Evolutionary conservation across 495 filamentous ascomycete genomes (phyloP), one percentile per base, ranked within the genome.

Genomic region (Talaromyces nanjingensis): DNA sequence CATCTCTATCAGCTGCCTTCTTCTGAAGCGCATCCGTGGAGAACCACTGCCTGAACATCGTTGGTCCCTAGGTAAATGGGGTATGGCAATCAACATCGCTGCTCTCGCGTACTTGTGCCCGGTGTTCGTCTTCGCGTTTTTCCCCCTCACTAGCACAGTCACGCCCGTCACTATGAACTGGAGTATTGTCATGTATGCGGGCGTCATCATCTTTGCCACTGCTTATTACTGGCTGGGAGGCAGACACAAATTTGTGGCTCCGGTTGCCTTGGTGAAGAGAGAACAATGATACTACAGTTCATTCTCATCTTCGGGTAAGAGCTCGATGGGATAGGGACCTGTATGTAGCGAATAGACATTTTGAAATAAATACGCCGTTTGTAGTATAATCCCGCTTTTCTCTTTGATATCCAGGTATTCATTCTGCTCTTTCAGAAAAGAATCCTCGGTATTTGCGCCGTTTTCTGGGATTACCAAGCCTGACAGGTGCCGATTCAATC

Each of bases 91-190:
- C 61, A 87, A 86, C 64, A 49, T 69, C 25, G 75, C 64, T 58
- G 75, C 74, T 58, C 62, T 79, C 62, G 63, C 60, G 0, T 80
- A 81, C 63, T 67, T 84, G 14, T 47, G 78, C 2, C 72, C 83
- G 0, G 69, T 79, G 1, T 84, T 84, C 64, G 69, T 84, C 18
- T 84, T 86, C 68, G 72, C 76, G 0, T 84, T 84, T 68, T 86
- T 84, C 67, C 83, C 84, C 0, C 63, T 77, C 16, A 68, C 64
- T 1, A 74, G 77, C 14, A 68, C 76, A n/a, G 75, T 82, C 3
- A 75, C 69, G 18, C 34, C 66, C 6, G 67, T 70, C 55, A 76
- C 66, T 0, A 82, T 83, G 79, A 84, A 84, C 58, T 83, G 79
- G 75, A 77, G 77, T 45, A 68, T 76, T 58, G 73, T 74, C 1